Percentiles rank a stretch among this genome's conserved stretches.
Conservation (phyloP, 768 basidiomycete species). For the Lactifluus subvellereus region DNA sequence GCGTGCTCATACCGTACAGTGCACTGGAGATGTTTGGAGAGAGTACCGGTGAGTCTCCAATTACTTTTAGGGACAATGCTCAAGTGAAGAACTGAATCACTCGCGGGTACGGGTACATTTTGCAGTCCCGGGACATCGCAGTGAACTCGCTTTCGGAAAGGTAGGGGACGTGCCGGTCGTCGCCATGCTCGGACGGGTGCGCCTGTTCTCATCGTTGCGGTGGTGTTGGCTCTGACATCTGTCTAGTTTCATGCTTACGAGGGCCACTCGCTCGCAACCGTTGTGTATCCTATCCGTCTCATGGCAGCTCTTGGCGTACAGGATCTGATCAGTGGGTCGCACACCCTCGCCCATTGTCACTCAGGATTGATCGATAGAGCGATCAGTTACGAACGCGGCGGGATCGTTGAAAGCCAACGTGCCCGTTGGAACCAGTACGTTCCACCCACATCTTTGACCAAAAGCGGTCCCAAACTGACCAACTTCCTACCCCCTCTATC, state of each 20-base stretch:
- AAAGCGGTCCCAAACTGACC: background rate
- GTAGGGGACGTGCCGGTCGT: conserved; percentile 77
- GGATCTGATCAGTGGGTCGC: conserved; percentile 61
- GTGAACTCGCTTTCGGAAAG: conserved; percentile 72
- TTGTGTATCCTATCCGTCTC: conserved; percentile 73
- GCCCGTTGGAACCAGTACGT: conserved; percentile 71
- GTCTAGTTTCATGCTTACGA: conserved; percentile 80
- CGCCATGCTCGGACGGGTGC: conserved; percentile 81
- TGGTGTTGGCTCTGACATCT: background rate
- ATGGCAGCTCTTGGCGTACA: conserved; percentile 75
- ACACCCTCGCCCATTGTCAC: background rate
- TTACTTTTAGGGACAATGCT: background rate
- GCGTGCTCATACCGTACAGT: conserved; percentile 57
- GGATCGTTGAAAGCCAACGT: conserved; percentile 72
- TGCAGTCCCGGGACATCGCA: conserved; percentile 76
- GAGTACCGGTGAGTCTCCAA: conserved; percentile 57
- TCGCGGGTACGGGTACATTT: background rate
- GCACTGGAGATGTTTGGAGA: conserved; percentile 66
- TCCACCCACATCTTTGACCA: background rate
- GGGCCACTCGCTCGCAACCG: conserved; percentile 62
- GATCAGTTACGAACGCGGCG: conserved; percentile 79
- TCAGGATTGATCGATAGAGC: background rate
- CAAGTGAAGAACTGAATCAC: background rate
- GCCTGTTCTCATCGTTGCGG: conserved; percentile 22
- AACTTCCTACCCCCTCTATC: background rate